Conservation (phyloP, 257 asterid species). For the Solanum chilense region DNA sequence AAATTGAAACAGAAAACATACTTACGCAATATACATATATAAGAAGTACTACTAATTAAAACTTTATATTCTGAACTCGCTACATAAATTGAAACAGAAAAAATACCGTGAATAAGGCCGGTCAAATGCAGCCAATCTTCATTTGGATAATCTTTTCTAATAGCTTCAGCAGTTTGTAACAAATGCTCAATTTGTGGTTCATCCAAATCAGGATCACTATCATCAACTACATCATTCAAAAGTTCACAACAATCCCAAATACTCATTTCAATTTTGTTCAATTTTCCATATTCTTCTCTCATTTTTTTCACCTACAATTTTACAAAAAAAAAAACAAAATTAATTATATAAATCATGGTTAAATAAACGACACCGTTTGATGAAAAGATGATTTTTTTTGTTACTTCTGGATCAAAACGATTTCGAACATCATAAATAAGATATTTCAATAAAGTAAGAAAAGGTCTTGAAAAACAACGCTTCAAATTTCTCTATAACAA, state of each 20-base stretch:
- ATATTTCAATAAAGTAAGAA: no score
- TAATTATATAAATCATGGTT: not conserved
- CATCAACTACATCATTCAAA: slow-evolving; percentile 19
- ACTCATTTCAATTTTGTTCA: slow-evolving; percentile 3
- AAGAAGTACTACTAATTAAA: not conserved
- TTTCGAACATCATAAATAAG: not conserved
- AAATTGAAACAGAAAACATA: no score
- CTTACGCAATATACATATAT: not conserved
- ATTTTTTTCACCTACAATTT: not conserved
- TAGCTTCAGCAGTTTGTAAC: not conserved
- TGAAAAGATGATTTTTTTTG: not conserved
- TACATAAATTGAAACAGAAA: not conserved
- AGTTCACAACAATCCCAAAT: slow-evolving; percentile 37
- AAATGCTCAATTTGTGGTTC: not conserved
- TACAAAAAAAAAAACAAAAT: not conserved
- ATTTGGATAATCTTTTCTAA: not conserved
- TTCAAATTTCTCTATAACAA: not conserved
- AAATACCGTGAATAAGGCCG: slow-evolving; percentile 11
- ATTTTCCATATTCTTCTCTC: not conserved
- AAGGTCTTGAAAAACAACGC: not conserved
- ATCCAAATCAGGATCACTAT: not conserved
- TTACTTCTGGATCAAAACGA: not conserved
- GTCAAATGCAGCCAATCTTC: not conserved
- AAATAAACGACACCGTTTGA: not conserved
- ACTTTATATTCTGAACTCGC: rapidly evolving